Evolutionary conservation across 345 rosid genomes (phyloP).

Genomic region (Camelina neglecta): DNA sequence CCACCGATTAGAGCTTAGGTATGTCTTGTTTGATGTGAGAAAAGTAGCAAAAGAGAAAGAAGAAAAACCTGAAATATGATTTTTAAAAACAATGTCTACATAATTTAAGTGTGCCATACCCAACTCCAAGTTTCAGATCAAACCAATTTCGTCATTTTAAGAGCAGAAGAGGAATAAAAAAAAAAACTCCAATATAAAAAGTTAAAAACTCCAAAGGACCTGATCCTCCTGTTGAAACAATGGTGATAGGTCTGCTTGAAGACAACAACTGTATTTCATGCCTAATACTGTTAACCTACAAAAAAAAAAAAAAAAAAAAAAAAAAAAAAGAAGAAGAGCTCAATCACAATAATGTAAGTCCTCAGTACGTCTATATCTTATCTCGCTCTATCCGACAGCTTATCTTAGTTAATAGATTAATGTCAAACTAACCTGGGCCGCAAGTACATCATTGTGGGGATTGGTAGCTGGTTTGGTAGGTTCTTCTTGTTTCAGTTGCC

Average conservation of each 20-base stretch:
- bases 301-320: conserved; percentile 7
- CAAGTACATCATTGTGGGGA: conserved; percentile 62
- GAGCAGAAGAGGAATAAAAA: background rate
- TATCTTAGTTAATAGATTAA: background rate
- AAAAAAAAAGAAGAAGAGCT: background rate
- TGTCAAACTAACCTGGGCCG: conserved; percentile 68
- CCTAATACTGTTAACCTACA: conserved; percentile 73
- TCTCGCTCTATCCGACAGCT: background rate
- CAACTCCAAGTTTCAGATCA: conserved; percentile 8
- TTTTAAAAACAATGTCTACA: background rate
- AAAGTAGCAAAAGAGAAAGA: background rate
- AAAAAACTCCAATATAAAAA: background rate
- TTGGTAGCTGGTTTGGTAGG: conserved; percentile 55
- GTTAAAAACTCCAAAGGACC: conserved; percentile 44
- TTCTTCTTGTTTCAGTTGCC: conserved; percentile 62
- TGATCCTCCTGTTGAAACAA: conserved; percentile 69
- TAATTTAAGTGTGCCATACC: background rate
- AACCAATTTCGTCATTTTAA: background rate
- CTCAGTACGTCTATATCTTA: background rate
- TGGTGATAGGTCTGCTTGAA: conserved; percentile 66
- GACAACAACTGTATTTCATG: conserved; percentile 67
- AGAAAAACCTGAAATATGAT: background rate
- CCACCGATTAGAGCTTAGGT: background rate
- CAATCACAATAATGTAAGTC: conserved; percentile 6
- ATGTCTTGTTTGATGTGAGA: conserved; percentile 2